phyloP scores from a whole-genome alignment of 805 yeast species.

The Myxozyma monticola region DNA sequence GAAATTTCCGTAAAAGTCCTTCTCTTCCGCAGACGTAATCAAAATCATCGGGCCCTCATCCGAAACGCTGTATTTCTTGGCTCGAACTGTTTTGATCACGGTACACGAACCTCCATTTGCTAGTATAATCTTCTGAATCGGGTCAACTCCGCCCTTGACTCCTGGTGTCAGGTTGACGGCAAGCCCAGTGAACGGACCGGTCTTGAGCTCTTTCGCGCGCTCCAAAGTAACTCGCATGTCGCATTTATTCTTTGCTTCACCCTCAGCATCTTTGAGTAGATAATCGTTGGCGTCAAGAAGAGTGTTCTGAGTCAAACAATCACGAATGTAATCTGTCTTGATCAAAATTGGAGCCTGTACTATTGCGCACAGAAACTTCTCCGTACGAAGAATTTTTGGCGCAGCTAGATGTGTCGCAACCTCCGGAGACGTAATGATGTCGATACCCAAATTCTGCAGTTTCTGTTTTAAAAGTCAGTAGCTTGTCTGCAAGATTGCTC shows the following conservation, averaged over 20 bases:
- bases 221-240: slow-evolving; percentile 26
- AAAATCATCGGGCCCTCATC: slow-evolving; percentile 19
- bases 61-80: slow-evolving; percentile 20
- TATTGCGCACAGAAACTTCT: slow-evolving; percentile 74
- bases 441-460: slow-evolving; percentile 58
- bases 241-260: slow-evolving; percentile 39
- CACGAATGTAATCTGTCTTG: slow-evolving; percentile 32
- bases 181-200: slow-evolving; percentile 49
- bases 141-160: slow-evolving; percentile 60
- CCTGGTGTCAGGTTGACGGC: slow-evolving; percentile 56
- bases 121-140: slow-evolving; percentile 55
- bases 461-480: slow-evolving; percentile 3
- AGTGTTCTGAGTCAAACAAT: slow-evolving; percentile 17
- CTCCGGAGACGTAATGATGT: slow-evolving; percentile 43
- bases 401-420: slow-evolving; percentile 59
- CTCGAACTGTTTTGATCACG: slow-evolving; percentile 34
- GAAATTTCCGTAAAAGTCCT: slow-evolving; percentile 17
- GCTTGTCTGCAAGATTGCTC: neutral
- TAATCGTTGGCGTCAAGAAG: slow-evolving; percentile 33
- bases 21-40: slow-evolving; percentile 30
- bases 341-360: slow-evolving; percentile 46
- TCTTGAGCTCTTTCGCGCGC: slow-evolving; percentile 29
- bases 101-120: slow-evolving; percentile 57
- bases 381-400: slow-evolving; percentile 81
- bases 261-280: slow-evolving; percentile 29